Evolutionary conservation across 2,329 filamentous ascomycete genomes (phyloP).

Genomic region (Calonectria hongkongensis): DNA sequence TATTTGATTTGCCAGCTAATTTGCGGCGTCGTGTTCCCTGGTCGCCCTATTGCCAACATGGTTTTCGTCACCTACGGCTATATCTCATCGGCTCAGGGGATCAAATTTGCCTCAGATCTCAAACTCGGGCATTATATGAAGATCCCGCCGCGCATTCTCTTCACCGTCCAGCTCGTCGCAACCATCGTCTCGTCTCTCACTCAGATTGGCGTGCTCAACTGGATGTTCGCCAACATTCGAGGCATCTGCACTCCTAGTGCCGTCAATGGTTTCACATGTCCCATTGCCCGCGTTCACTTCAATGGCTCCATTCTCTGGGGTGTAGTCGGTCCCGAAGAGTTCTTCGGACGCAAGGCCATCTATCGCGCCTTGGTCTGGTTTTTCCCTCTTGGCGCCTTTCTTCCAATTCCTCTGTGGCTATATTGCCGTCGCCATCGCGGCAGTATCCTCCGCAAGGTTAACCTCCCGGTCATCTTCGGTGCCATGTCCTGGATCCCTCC

Average conservation of each 20-base stretch:
- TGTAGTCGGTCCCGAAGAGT: slow-evolving; percentile 87
- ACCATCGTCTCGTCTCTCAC: slow-evolving; percentile 86
- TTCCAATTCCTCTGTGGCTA: slow-evolving; percentile 84
- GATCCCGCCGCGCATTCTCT: slow-evolving; percentile 86
- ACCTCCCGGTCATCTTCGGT: slow-evolving; percentile 88
- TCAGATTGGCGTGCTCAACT: slow-evolving; percentile 90
- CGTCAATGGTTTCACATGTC: slow-evolving; percentile 92
- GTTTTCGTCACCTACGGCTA: slow-evolving; percentile 95
- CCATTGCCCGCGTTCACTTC: slow-evolving; percentile 91
- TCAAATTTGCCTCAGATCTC: slow-evolving; percentile 91
- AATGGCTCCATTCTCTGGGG: slow-evolving; percentile 94
- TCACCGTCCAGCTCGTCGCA: slow-evolving; percentile 85
- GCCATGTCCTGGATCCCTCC: slow-evolving; percentile 91
- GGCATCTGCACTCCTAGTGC: slow-evolving; percentile 86
- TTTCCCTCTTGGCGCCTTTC: slow-evolving; percentile 84
- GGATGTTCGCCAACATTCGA: slow-evolving; percentile 88
- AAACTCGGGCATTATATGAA: slow-evolving; percentile 95
- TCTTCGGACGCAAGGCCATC: slow-evolving; percentile 85
- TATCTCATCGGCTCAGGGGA: slow-evolving; percentile 90
- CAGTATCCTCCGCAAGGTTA: slow-evolving; percentile 84
- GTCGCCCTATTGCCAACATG: slow-evolving; percentile 92
- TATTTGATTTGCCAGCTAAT: slow-evolving; percentile 92
- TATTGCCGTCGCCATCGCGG: slow-evolving; percentile 76
- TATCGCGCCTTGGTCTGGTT: slow-evolving; percentile 88
- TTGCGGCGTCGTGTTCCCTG: slow-evolving; percentile 87